Base-by-base conservation (phyloP, 805 yeast species). In the Debaryomyces hansenii region DNA sequence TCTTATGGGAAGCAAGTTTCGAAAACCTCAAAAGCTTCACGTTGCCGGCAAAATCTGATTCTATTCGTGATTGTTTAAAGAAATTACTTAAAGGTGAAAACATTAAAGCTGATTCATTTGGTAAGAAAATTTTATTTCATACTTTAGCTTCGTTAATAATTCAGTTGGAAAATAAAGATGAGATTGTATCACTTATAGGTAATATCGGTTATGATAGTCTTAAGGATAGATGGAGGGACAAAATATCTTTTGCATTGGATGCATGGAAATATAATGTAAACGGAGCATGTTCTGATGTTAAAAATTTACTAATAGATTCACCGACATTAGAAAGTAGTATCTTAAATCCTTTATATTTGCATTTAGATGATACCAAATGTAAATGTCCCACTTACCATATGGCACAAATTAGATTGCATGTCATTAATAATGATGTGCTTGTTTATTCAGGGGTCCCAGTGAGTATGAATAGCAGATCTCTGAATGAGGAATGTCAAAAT, bases 121-220 rank as follows among this genome's bases (percentile, higher is more conserved):
- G 50, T 4, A 46, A 46, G 21, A 42, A 31, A 27, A 42, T 46
- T 5, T n/a, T 46, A 8, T 43, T 46, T 16, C 41, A 42, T 24
- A 12, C 47, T 34, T 12, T 46, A 11, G 29, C 32, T 12, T 37
- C 43, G 9, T 24, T 42, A 20, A 37, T 42, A 20, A 34, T 46
- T 10, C 44, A 40, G 18, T 29, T 46, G 15, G 43, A 46, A 33
- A 41, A 42, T 11, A 42, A 29, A 21, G 50, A 42, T 18, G 47
- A 46, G 8, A 21, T 41, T 14, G 28, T 28, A 31, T 32, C 42
- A 4, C 37, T 42, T 24, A n/a, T 38, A 9, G 32, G 36, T 42
- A 40, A 35, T 4, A n/a, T 8, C 12, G 33, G 31, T n/a, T 33
- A 29, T 7, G 42, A 41, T 31, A 43, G 32, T 12, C 39, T 38